A percentile compares a stretch with the other conserved stretches of the same genome.
Conservation (phyloP, 2,329 filamentous ascomycete genomes). For the Claviceps sp. region DNA sequence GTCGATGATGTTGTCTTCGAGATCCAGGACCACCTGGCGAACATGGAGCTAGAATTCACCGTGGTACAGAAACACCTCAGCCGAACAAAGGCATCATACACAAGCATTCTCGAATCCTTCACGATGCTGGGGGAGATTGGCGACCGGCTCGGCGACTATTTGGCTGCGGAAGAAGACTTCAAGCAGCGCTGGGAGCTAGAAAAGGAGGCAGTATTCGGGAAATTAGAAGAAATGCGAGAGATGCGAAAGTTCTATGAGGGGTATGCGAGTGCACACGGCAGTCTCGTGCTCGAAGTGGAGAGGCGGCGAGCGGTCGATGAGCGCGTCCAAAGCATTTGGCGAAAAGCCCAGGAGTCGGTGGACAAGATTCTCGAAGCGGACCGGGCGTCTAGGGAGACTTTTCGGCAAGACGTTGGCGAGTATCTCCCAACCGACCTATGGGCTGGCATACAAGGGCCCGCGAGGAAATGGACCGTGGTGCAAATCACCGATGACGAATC, state of each 20-base stretch:
- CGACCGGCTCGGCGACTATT: slow-evolving; percentile 48
- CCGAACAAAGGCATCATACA: slow-evolving; percentile 33
- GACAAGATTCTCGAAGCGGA: slow-evolving; percentile 65
- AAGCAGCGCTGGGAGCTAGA: slow-evolving; percentile 60
- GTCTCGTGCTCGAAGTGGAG: slow-evolving; percentile 71
- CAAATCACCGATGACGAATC: slow-evolving; percentile 20
- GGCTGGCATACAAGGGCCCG: slow-evolving; percentile 56
- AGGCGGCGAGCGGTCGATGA: slow-evolving; percentile 60
- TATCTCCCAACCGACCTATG: slow-evolving; percentile 81
- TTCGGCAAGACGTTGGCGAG: slow-evolving; percentile 71
- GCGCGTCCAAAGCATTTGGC: slow-evolving; percentile 59
- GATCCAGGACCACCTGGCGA: slow-evolving; percentile 60
- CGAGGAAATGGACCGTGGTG: slow-evolving; percentile 37
- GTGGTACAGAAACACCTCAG: slow-evolving; percentile 51
- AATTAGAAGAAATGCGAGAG: slow-evolving; percentile 62
- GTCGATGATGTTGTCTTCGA: slow-evolving; percentile 54
- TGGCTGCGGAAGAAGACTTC: slow-evolving; percentile 52
- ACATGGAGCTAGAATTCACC: slow-evolving; percentile 62
- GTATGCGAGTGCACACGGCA: slow-evolving; percentile 74
- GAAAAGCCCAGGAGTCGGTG: slow-evolving; percentile 64
- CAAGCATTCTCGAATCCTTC: slow-evolving; percentile 49
- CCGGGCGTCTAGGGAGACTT: slow-evolving; percentile 57
- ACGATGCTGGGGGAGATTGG: slow-evolving; percentile 54
- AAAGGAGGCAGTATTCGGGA: slow-evolving; percentile 51
- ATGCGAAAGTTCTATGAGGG: slow-evolving; percentile 76